Evolutionary conservation across 176 grass and related monocot species (phyloP), one percentile per base, ranked within the genome.

Genomic region (Microstegium vimineum): DNA sequence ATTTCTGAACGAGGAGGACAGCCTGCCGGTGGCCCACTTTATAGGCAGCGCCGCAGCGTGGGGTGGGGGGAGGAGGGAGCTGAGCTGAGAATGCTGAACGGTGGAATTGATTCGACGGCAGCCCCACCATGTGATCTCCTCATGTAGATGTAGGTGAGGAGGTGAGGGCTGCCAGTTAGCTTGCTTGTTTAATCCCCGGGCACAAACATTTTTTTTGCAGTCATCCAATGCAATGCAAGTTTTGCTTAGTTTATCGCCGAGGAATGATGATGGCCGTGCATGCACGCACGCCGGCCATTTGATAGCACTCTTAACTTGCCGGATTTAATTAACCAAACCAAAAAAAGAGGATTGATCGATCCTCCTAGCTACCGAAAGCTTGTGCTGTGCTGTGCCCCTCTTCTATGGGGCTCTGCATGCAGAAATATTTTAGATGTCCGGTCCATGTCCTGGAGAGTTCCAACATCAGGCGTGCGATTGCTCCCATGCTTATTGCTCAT

Each of bases 101-200:
- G 63, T 73, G 54, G 54, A 0, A 88, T 88, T 94, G 78, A 85
- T 92, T 87, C 85, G 66, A 31, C 71, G 57, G 61, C 45, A 74
- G 75, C 79, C 93, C 93, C 90, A 92, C 93, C 93, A 94, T 92
- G 93, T 94, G 93, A 88, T 83, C 43, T 65, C 62, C 76, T 87
- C n/a, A 80, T 87, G 65, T 54, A 68, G 84, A 15, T 52, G 4
- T 15, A 9, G 22, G 51, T 56, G n/a, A n/a, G n/a, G n/a, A 57
- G 52, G 52, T 23, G 72, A 74, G 73, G 89, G 71, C 81, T 77
- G 71, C 77, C 45, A 36, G 77, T 74, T 88, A 85, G 69, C 64
- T 87, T 72, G 69, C 64, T 87, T 72, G 62, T 82, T 87, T 85
- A 63, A 77, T 62, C 28, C 9, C 26, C 47, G 30, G 38, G 25